Base-by-base conservation (phyloP, 2,329 filamentous ascomycete genomes). In the Pseudogymnoascus sp. region DNA sequence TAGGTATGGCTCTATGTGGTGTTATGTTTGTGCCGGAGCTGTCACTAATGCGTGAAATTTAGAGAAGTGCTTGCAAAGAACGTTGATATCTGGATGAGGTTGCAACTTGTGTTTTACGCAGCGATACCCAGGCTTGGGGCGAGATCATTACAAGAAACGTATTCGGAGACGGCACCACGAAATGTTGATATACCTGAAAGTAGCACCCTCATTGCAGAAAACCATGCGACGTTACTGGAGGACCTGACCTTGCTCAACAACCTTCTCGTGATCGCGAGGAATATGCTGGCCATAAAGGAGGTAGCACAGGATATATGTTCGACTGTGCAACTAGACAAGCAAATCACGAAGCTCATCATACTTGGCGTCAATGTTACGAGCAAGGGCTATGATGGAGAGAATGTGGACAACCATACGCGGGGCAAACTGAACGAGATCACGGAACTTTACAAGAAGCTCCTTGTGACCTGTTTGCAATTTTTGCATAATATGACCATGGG, bases 401-500 rank as follows among this genome's bases (percentile, higher is more conserved):
- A 74, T 84, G 76, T 78, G 59, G 84, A 87, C 66, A 84, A 87
- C 53, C 72, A 74, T 3, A 84, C 83, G 38, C 78, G 84, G 60
- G 73, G 77, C 13, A 85, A 84, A 68, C 72, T 88, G 15, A 82
- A 82, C 62, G 85, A 88, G 70, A 82, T 88, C 40, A 86, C 83
- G 7, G 86, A 88, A 64, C 75, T 87, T 56, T 88, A 85, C 72
- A 88, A 88, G 68, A 88, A 87, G 69, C 75, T 88, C 1, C 77
- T 88, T 1, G 85, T 88, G 1, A 88, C 85, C 0, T 84, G 83
- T 2, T 74, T 88, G 11, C 86, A 88, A 69, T 85, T 88, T 71
- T 83, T 84, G 1, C 85, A 88, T 67, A 88, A 88, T 71, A 88
- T 86, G 84, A 86, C 84, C 0, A 85, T 85, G 63, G 87, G 87